These are phyloP conservation scores for Metschnikowia cerradonensis DNA, from an alignment of 805 yeast genomes.

Conservation along the genomic window DNA sequence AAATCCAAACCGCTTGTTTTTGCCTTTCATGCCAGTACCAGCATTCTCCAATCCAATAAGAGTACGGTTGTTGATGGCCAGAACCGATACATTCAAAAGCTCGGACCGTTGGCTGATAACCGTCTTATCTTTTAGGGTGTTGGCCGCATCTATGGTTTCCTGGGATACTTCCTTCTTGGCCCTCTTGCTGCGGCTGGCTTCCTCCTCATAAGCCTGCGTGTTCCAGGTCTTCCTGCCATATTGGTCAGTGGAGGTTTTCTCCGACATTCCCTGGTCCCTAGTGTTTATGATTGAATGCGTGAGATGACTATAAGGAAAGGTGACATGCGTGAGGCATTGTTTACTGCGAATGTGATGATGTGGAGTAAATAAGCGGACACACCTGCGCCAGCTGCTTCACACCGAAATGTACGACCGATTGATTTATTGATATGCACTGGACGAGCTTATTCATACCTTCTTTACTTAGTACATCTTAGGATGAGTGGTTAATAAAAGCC, in stretches of 20 bases:
- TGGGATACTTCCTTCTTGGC: constrained; percentile 1
- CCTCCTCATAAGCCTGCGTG: constrained; percentile 55
- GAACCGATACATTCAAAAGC: constrained; percentile 28
- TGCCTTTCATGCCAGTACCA: constrained; percentile 15
- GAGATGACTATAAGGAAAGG: background rate
- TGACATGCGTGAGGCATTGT: background rate
- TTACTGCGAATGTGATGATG: background rate
- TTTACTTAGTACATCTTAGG: background rate
- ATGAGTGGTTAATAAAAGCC: background rate
- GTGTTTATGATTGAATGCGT: background rate
- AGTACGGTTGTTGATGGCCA: constrained; percentile 33
- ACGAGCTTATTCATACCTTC: background rate
- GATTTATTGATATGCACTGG: background rate
- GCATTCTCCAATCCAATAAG: constrained; percentile 24
- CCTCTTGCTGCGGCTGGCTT: constrained; percentile 33
- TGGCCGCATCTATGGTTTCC: constrained; percentile 4
- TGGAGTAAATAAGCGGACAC: background rate
- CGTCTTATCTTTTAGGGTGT: constrained; percentile 5
- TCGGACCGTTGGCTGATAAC: constrained; percentile 29
- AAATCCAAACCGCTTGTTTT: constrained; percentile 73
- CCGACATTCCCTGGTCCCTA: constrained; percentile 11
- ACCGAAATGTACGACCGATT: background rate
- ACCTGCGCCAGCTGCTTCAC: background rate
- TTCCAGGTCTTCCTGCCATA: constrained; percentile 75
- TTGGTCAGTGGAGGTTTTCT: constrained; percentile 34